Percentiles rank a stretch among this genome's conserved stretches.
These are phyloP conservation scores for Phytophthora nicotianae DNA, from an alignment of 352 stramenopile genomes.

Conservation along the genomic window DNA sequence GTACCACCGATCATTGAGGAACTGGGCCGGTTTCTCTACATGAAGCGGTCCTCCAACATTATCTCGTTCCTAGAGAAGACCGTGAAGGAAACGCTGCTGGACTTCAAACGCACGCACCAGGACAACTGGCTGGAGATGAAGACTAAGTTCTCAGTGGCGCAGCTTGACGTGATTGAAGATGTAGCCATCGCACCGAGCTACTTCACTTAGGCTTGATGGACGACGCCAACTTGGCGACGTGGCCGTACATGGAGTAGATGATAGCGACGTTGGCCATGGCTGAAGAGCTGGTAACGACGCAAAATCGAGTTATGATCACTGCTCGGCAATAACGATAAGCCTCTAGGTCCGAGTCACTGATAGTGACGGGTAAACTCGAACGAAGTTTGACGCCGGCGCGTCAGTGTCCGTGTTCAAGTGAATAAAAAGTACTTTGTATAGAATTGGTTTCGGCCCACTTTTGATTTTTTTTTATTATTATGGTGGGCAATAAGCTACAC, in stretches of 20 bases:
- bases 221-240: conserved; percentile 71
- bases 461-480: too few species aligned
- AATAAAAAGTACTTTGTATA: too few species aligned
- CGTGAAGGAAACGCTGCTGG: conserved; percentile 80
- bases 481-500: too few species aligned
- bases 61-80: conserved; percentile 75
- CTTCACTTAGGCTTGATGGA: conserved; percentile 67
- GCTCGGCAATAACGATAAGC: not conserved
- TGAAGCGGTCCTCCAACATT: conserved; percentile 58
- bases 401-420: too few species aligned
- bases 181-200: conserved; percentile 79
- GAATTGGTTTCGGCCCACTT: too few species aligned
- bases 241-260: conserved; percentile 85
- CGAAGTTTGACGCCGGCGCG: too few species aligned
- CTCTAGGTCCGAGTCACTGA: too few species aligned
- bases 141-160: conserved; percentile 52
- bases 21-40: conserved; percentile 69
- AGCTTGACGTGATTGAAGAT: conserved; percentile 81
- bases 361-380: too few species aligned
- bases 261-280: conserved; percentile 71
- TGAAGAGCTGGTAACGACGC: not conserved
- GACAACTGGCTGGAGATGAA: conserved; percentile 86
- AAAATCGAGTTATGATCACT: conserved; percentile 16
- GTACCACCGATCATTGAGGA: conserved; percentile 79
- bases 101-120: conserved; percentile 86